phyloP scores from a whole-genome alignment of 2,329 filamentous ascomycete genomes.

The Trichoderma aggressivum region DNA sequence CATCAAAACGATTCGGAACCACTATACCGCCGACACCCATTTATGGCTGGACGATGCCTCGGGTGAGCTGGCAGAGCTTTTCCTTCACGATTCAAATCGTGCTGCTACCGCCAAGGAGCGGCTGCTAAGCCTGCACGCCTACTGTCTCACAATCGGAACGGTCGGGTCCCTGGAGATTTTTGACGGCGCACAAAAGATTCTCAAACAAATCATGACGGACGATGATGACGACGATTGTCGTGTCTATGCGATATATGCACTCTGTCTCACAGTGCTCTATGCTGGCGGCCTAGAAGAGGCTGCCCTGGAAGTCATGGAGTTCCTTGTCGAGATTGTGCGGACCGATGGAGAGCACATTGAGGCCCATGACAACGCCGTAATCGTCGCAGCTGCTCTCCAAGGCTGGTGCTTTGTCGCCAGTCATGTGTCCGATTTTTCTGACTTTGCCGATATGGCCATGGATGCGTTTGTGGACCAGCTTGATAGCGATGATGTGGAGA shows the following conservation, averaged over 20 bases:
- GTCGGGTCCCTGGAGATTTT: conserved; percentile 55
- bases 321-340: conserved; percentile 72
- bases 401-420: conserved; percentile 80
- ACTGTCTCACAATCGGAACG: conserved; percentile 65
- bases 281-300: conserved; percentile 69
- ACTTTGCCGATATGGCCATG: conserved; percentile 67
- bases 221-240: conserved; percentile 62
- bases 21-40: conserved; percentile 33
- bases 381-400: conserved; percentile 71
- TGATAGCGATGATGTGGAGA: conserved; percentile 65
- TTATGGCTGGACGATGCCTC: conserved; percentile 55
- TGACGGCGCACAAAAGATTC: conserved; percentile 28
- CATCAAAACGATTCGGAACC: conserved; percentile 52
- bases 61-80: conserved; percentile 56
- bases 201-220: conserved; percentile 38
- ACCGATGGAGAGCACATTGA: conserved; percentile 72
- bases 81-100: conserved; percentile 67
- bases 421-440: conserved; percentile 70
- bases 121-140: conserved; percentile 66
- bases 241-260: conserved; percentile 70
- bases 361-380: conserved; percentile 65
- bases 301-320: conserved; percentile 69
- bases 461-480: conserved; percentile 85
- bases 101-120: conserved; percentile 68
- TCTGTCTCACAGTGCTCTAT: conserved; percentile 70